Evolutionary conservation across 495 filamentous ascomycete genomes (phyloP).

Genomic region (Daldinia vernicosa): DNA sequence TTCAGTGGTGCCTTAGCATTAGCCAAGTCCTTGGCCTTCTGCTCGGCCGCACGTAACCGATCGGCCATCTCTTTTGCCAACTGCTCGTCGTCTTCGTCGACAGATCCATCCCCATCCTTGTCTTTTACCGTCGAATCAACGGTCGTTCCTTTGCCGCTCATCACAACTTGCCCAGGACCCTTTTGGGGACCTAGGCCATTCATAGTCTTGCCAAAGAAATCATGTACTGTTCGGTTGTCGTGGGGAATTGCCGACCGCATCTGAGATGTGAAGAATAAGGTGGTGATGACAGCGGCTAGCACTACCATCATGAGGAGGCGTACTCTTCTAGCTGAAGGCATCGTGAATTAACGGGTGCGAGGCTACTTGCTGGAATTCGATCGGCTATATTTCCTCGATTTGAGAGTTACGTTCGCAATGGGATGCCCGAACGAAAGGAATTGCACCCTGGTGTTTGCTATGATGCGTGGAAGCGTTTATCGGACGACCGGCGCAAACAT

Average conservation of each 20-base stretch:
- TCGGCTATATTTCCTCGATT: neutral
- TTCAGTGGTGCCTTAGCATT: conserved; percentile 63
- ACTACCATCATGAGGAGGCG: conserved; percentile 66
- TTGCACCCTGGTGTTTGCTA: neutral
- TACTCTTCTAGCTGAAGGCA: conserved; percentile 77
- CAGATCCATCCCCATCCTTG: conserved; percentile 54
- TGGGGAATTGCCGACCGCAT: conserved; percentile 47
- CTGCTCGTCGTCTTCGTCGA: conserved; percentile 56
- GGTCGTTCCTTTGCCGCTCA: conserved; percentile 45
- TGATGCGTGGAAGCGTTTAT: conserved; percentile 27
- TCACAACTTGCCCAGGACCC: conserved; percentile 46
- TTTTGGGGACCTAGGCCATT: conserved; percentile 55
- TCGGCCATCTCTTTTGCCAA: conserved; percentile 55
- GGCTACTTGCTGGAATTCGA: conserved; percentile 1
- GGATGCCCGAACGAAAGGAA: neutral
- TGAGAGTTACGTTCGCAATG: conserved; percentile 19
- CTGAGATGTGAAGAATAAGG: conserved; percentile 68
- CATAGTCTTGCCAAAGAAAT: conserved; percentile 66
- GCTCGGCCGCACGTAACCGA: conserved; percentile 58
- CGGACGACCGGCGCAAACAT: conserved; percentile 32
- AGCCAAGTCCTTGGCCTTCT: conserved; percentile 64
- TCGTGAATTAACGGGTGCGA: conserved; percentile 48
- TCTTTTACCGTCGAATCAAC: conserved; percentile 47
- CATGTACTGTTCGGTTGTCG: conserved; percentile 52
- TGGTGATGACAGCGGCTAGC: conserved; percentile 64